Evolutionary conservation across 2,329 filamentous ascomycete genomes (phyloP), one percentile per base, ranked within the genome.

Genomic region (Cladosporium cucumerinum): DNA sequence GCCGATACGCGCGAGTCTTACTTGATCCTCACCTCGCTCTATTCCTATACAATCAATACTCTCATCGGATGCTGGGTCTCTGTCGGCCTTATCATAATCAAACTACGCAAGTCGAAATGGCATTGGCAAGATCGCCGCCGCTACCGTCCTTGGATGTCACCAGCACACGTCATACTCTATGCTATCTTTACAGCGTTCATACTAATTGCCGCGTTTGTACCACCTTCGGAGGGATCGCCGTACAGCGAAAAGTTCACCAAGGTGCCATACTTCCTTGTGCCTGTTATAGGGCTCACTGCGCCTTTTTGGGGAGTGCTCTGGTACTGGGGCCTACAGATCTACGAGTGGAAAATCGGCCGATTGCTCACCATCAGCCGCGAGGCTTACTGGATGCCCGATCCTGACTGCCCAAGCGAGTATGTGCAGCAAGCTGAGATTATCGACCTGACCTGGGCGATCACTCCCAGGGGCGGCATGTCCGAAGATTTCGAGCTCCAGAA

Each of bases 11-110:
- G 66, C 30, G 71, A 69, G 51, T 68, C 73, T 3, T 77, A 78
- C 48, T 68, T 65, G 18, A 65, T 77, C 6, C 72, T 81, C 16
- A 70, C 77, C 12, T 67, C 70, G 4, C 65, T 81, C 11, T 80
- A 80, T 66, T 70, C 74, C 48, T 82, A 81, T 67, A 74, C 75
- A n/a, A 72, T 80, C n/a, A 72, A 77, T 49, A 69, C 74, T n/a
- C 39, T 68, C 1, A 48, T 70, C 11, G 67, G 67, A 12, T 46
- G n/a, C 10, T 46, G 39, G 39, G 39, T 46, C 39, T 46, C 39
- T 6, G 39, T 23, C 8, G 77, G 77, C 2, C 70, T 80, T 4
- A 54, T 78, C 21, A 72, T 78, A 51, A 71, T 77, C 43, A 71
- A 71, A 48, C 36, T 70, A 3, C 64, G 64, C 12, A 58, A 58